phyloP scores from a whole-genome alignment of 495 filamentous ascomycete genomes.

The Tuber magnatum region DNA sequence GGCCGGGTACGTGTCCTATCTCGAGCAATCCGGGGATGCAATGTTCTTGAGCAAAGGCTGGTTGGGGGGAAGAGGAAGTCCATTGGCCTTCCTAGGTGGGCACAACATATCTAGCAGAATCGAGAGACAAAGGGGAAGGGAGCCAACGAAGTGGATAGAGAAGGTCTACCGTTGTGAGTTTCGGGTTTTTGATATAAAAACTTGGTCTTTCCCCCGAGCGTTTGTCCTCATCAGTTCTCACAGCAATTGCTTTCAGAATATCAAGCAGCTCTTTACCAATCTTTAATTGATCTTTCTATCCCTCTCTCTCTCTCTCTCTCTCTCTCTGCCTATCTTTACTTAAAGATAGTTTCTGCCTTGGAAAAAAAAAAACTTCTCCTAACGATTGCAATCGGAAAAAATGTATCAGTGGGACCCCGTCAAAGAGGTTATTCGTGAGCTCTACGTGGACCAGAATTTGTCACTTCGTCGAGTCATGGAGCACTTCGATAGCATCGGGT shows the following conservation, averaged over 20 bases:
- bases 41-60: background rate
- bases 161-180: background rate
- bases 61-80: background rate
- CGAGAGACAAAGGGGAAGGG: background rate
- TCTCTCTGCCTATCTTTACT: background rate
- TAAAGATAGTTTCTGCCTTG: background rate
- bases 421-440: accelerated
- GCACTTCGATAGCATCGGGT: background rate
- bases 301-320: background rate
- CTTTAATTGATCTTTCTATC: background rate
- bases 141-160: background rate
- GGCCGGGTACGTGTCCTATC: background rate
- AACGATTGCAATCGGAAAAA: background rate
- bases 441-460: background rate
- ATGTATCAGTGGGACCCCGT: background rate
- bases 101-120: background rate
- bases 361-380: background rate
- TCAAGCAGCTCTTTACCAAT: background rate
- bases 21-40: background rate
- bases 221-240: background rate
- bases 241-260: background rate
- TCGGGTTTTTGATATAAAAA: background rate
- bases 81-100: background rate
- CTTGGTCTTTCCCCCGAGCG: background rate
- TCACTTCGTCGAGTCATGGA: background rate